Conservation (phyloP, 345 rosid genomes). For the Angophora floribunda region DNA sequence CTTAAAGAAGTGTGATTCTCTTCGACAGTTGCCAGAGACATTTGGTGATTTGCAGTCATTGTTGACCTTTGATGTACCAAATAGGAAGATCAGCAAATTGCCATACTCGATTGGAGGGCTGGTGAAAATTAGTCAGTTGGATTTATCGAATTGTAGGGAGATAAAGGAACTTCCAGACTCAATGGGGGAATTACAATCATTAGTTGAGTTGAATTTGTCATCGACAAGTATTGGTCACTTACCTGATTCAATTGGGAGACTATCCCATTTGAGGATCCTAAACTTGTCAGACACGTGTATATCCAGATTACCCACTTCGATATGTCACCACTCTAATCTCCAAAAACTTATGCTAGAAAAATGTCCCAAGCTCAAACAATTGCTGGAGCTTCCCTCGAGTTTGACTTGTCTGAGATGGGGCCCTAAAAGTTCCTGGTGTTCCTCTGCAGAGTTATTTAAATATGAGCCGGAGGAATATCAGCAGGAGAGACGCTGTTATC, state of each 20-base stretch:
- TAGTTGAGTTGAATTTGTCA: background rate
- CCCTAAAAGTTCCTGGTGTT: no score
- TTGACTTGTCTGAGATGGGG: background rate
- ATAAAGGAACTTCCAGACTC: background rate
- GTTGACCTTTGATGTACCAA: no score
- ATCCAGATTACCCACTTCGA: no score
- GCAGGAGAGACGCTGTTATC: no score
- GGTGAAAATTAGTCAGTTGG: background rate
- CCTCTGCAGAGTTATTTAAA: no score
- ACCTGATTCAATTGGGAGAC: background rate
- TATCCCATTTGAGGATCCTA: no score
- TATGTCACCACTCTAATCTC: background rate
- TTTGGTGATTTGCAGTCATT: no score
- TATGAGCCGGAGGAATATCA: no score
- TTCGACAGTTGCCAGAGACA: background rate
- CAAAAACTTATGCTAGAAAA: background rate
- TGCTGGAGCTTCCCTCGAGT: background rate
- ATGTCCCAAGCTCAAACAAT: background rate
- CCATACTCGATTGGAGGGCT: background rate
- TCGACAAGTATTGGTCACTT: background rate
- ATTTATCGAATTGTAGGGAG: no score
- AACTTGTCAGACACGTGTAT: no score
- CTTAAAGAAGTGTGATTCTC: background rate
- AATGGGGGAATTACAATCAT: background rate
- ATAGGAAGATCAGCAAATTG: accelerated